Conservation (phyloP, 2,329 filamentous ascomycete genomes). For the Xylaria sp. region DNA sequence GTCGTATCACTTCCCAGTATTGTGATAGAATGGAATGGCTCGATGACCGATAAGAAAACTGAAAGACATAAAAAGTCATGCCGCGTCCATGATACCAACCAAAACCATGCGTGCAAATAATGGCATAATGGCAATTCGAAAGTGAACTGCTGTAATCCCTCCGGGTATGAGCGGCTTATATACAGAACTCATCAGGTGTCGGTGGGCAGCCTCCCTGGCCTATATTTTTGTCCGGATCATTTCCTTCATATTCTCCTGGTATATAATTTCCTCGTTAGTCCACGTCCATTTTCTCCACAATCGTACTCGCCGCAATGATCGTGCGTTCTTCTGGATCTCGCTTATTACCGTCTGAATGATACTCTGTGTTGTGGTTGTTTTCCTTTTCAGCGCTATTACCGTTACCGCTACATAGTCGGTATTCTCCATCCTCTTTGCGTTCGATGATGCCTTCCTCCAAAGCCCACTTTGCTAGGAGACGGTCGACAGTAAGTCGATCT, state of each 20-base stretch:
- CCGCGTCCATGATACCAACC: constrained; percentile 28
- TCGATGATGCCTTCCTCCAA: constrained; percentile 72
- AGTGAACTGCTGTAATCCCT: constrained; percentile 3
- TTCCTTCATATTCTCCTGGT: constrained; percentile 7
- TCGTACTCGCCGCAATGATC: constrained; percentile 50
- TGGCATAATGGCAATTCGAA: not conserved
- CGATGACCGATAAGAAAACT: not conserved
- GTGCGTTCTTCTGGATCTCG: constrained; percentile 48
- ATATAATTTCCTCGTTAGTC: constrained; percentile 43
- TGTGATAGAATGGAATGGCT: constrained; percentile 5
- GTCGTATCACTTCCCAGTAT: constrained; percentile 4
- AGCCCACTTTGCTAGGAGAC: constrained; percentile 69
- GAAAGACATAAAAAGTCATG: constrained; percentile 19
- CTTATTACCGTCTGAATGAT: constrained; percentile 48
- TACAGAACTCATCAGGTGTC: constrained; percentile 8
- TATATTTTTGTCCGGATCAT: not conserved
- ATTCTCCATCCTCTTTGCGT: constrained; percentile 64
- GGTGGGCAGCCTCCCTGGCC: constrained; percentile 5
- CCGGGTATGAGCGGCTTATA: constrained; percentile 10
- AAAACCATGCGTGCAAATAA: constrained; percentile 17
- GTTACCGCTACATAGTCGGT: constrained; percentile 61
- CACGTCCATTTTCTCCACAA: constrained; percentile 51
- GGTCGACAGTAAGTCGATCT: constrained; percentile 65
- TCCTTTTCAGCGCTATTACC: constrained; percentile 48
- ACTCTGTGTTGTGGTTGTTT: constrained; percentile 42